A percentile compares a stretch with the other conserved stretches of the same genome.
These are phyloP conservation scores for Sporobolomyces phaffii DNA, from an alignment of 768 basidiomycete species.

Conservation along the genomic window DNA sequence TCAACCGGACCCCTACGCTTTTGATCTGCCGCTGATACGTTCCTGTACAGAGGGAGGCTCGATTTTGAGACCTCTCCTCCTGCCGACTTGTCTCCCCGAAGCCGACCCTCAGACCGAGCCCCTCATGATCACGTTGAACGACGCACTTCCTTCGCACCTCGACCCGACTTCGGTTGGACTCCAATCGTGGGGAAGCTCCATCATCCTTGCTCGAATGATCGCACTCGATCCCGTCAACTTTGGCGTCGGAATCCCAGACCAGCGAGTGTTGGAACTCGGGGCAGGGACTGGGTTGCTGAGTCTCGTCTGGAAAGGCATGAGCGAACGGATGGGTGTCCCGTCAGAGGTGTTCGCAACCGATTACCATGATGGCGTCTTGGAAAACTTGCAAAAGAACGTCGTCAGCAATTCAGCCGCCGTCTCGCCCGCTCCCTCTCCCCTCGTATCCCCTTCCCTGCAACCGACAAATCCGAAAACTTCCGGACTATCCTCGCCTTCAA, in stretches of 20 bases:
- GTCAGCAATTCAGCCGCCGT: slow-evolving; percentile 52
- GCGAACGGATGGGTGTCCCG: slow-evolving; percentile 15
- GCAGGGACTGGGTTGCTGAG: slow-evolving; percentile 80
- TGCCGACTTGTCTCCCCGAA: slow-evolving; percentile 30
- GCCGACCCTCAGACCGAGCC: slow-evolving; percentile 23
- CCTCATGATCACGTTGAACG: slow-evolving; percentile 53
- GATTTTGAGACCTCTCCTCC: slow-evolving; percentile 29
- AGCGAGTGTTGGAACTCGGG: slow-evolving; percentile 67
- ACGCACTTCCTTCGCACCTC: slow-evolving; percentile 60
- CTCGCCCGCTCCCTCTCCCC: slow-evolving; percentile 15
- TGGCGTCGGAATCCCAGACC: slow-evolving; percentile 35
- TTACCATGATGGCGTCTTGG: slow-evolving; percentile 66
- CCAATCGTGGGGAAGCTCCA: slow-evolving; percentile 77
- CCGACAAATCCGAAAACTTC: slow-evolving; percentile 3
- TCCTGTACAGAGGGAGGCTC: slow-evolving; percentile 20
- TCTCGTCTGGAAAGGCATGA: slow-evolving; percentile 48
- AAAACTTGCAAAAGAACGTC: slow-evolving; percentile 64
- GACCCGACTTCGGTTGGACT: slow-evolving; percentile 57
- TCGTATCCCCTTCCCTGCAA: slow-evolving; percentile 12
- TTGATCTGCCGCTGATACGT: fast-evolving
- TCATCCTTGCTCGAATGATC: slow-evolving; percentile 63
- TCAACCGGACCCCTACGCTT: too few relatives aligned
- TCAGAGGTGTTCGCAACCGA: slow-evolving; percentile 64
- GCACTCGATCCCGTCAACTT: slow-evolving; percentile 52
- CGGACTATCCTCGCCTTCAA: not conserved